These are phyloP conservation scores for Epichloe elymi DNA, from an alignment of 2,329 filamentous ascomycete genomes.

Conservation along the genomic window DNA sequence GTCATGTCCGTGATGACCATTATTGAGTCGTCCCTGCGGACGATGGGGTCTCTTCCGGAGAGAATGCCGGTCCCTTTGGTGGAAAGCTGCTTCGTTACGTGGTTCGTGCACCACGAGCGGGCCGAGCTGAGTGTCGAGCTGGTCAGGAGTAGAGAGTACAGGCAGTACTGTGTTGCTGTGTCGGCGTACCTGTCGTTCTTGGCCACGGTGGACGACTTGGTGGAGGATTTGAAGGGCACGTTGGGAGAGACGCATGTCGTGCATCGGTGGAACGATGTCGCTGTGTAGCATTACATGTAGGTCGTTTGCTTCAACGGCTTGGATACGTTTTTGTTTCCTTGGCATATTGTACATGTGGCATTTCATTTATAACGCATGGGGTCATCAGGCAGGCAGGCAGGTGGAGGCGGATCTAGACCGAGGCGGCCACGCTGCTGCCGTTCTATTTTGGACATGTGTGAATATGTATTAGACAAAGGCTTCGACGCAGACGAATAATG, in stretches of 20 bases:
- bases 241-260: slow-evolving; percentile 28
- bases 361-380: too few species aligned
- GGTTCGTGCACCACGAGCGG: slow-evolving; percentile 9
- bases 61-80: slow-evolving; percentile 33
- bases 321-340: too few species aligned
- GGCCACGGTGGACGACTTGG: slow-evolving; percentile 28
- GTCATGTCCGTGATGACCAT: slow-evolving; percentile 36
- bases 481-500: too few species aligned
- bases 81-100: slow-evolving; percentile 19
- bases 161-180: slow-evolving; percentile 32
- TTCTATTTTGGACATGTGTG: too few species aligned
- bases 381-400: too few species aligned
- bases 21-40: slow-evolving; percentile 32
- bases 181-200: slow-evolving; percentile 31
- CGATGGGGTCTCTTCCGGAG: slow-evolving; percentile 32
- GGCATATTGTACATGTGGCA: too few species aligned
- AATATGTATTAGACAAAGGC: too few species aligned
- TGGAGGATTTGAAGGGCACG: slow-evolving; percentile 28
- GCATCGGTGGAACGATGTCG: slow-evolving; percentile 13
- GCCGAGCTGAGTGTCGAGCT: slow-evolving; percentile 19
- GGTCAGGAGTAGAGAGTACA: slow-evolving; percentile 28
- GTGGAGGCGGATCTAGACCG: too few species aligned
- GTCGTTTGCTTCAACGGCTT: not conserved
- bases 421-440: too few species aligned
- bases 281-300: not conserved